Percentiles rank a stretch among this genome's conserved stretches.
Evolutionary conservation across 371 early-diverging fungal species (phyloP).

Genomic region (Neoconidiobolus thromboides): DNA sequence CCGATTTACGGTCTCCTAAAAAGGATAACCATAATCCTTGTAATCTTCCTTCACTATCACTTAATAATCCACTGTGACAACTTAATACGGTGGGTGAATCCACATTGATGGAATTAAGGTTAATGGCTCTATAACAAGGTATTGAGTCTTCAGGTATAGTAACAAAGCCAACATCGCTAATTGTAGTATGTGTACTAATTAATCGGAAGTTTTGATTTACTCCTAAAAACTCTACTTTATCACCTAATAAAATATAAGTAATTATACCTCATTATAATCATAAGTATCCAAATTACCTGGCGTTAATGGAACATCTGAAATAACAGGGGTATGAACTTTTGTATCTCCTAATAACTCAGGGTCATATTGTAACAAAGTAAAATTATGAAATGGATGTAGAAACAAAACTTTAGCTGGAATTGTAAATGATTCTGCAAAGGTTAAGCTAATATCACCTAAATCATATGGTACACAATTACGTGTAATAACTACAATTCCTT

Average conservation of each 20-base stretch:
- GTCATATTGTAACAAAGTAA: constrained; percentile 53
- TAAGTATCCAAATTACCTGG: constrained; percentile 20
- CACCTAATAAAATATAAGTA: not conserved
- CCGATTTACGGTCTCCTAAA: constrained; percentile 47
- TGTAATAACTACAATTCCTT: constrained; percentile 47
- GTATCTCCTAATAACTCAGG: constrained; percentile 49
- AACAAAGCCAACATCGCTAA: constrained; percentile 54
- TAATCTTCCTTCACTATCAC: constrained; percentile 46
- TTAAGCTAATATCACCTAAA: constrained; percentile 46
- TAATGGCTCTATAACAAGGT: constrained; percentile 59
- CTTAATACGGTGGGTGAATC: constrained; percentile 67
- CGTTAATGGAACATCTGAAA: constrained; percentile 29
- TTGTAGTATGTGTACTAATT: constrained; percentile 44
- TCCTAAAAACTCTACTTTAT: constrained; percentile 27
- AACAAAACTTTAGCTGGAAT: constrained; percentile 58
- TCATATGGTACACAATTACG: constrained; percentile 49
- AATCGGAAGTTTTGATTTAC: constrained; percentile 62
- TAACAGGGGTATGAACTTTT: constrained; percentile 35
- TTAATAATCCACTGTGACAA: constrained; percentile 68
- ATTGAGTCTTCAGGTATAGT: constrained; percentile 60
- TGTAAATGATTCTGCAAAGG: constrained; percentile 53
- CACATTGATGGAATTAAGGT: constrained; percentile 64
- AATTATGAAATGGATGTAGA: constrained; percentile 67
- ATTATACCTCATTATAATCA: not conserved
- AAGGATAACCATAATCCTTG: constrained; percentile 72